Evolutionary conservation across 306 rosid genomes (phyloP).

Genomic region (Medicago arabica): DNA sequence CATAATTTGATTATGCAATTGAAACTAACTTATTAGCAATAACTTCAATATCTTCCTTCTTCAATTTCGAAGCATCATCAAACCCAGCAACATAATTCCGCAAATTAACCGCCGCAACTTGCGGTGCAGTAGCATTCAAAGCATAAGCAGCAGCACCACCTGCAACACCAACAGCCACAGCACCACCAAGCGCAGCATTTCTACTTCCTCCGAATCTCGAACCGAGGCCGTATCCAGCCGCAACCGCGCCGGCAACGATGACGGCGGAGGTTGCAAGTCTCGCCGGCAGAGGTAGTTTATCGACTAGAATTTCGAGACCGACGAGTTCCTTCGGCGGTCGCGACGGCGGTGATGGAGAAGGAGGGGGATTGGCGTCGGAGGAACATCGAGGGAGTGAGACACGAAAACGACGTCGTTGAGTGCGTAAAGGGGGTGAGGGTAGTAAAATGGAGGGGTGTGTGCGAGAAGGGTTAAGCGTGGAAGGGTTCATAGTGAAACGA

Average conservation of each 20-base stretch:
- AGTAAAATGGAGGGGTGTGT: conserved; percentile 46
- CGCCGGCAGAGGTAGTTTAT: conserved; percentile 66
- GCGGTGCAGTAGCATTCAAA: conserved; percentile 75
- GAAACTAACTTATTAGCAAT: conserved; percentile 79
- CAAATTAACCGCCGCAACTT: conserved; percentile 84
- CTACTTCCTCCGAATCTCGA: conserved; percentile 61
- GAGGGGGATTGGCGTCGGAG: conserved; percentile 35
- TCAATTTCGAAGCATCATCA: conserved; percentile 72
- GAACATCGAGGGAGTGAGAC: conserved; percentile 70
- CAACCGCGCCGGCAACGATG: conserved; percentile 75
- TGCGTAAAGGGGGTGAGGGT: conserved; percentile 53
- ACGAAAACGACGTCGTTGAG: conserved; percentile 67
- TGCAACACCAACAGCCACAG: conserved; percentile 78
- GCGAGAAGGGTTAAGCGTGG: conserved; percentile 53
- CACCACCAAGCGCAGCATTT: conserved; percentile 77
- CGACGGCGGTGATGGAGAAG: conserved; percentile 43
- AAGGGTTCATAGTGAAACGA: conserved; percentile 67
- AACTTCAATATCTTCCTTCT: conserved; percentile 77
- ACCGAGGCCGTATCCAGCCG: conserved; percentile 90
- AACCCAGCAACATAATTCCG: conserved; percentile 78
- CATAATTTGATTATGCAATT: neutral
- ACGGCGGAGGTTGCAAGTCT: conserved; percentile 78
- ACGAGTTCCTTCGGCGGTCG: conserved; percentile 67
- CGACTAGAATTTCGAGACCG: conserved; percentile 76
- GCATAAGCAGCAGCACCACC: conserved; percentile 80